These are phyloP conservation scores for Termitomyces eurrhizus DNA, from an alignment of 768 basidiomycete species.

Conservation along the genomic window DNA sequence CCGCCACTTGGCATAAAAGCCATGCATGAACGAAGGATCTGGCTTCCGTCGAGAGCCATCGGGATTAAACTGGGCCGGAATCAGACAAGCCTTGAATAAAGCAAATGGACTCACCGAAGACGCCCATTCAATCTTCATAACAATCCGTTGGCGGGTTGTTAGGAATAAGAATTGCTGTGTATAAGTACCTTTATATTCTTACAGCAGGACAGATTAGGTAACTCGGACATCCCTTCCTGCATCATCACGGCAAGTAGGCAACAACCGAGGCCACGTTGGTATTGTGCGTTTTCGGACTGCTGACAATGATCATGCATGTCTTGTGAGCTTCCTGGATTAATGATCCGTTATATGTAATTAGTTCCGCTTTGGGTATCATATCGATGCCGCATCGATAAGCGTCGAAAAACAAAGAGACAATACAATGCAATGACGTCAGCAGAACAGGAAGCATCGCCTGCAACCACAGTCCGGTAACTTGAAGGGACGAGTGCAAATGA, in stretches of 20 bases:
- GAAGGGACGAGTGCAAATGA: constrained; percentile 1
- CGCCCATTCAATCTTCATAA: constrained; percentile 54
- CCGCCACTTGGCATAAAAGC: constrained; percentile 77
- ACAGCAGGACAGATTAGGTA: constrained; percentile 14
- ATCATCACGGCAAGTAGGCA: constrained; percentile 2
- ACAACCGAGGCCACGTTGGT: neutral
- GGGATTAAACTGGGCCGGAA: constrained; percentile 31
- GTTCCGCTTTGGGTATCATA: neutral
- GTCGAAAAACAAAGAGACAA: neutral
- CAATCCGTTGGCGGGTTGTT: constrained; percentile 9
- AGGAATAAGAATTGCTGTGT: constrained; percentile 1
- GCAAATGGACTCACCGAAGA: constrained; percentile 36
- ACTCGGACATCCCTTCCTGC: constrained; percentile 11
- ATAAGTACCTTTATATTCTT: constrained; percentile 8
- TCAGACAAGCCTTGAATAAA: neutral
- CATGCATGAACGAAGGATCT: constrained; percentile 59
- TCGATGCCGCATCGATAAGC: neutral
- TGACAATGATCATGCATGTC: neutral
- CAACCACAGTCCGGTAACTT: constrained; percentile 3
- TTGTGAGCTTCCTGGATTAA: neutral
- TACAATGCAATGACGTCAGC: neutral
- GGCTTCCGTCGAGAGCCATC: constrained; percentile 45
- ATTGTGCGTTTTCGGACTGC: neutral
- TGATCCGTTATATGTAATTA: neutral
- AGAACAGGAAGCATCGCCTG: neutral